A percentile compares a stretch with the other conserved stretches of the same genome.
These are phyloP conservation scores for Didymella keratinophila DNA, from an alignment of 2,329 filamentous ascomycete genomes.

Conservation along the genomic window DNA sequence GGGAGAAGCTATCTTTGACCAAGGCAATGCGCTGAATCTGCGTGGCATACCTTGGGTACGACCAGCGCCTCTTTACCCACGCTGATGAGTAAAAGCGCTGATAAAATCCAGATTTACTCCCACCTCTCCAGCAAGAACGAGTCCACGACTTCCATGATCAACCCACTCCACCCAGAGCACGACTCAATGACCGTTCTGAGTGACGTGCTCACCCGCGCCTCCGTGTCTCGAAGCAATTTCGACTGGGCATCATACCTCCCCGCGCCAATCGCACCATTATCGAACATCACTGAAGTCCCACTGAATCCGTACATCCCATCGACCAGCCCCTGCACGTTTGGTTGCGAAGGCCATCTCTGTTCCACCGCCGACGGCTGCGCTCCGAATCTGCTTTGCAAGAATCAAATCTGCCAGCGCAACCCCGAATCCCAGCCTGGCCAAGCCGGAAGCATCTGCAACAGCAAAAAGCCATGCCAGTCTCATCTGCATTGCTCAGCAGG, in stretches of 20 bases:
- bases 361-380: constrained; percentile 38
- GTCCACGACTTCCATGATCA: constrained; percentile 32
- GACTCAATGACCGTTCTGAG: constrained; percentile 37
- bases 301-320: constrained; percentile 45
- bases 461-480: constrained; percentile 39
- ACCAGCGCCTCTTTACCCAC: background rate
- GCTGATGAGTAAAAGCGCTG: background rate
- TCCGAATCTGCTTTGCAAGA: constrained; percentile 42
- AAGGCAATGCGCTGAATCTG: constrained; percentile 47
- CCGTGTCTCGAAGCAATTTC: constrained; percentile 40
- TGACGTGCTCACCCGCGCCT: constrained; percentile 31
- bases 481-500: constrained; percentile 37
- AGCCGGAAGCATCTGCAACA: constrained; percentile 37
- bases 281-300: constrained; percentile 28
- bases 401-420: constrained; percentile 40
- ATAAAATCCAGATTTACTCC: constrained; percentile 40
- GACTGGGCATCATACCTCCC: constrained; percentile 42
- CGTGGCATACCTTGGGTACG: constrained; percentile 49
- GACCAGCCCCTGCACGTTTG: constrained; percentile 40
- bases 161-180: constrained; percentile 30
- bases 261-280: constrained; percentile 26
- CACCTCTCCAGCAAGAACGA: constrained; percentile 39
- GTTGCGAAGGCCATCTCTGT: constrained; percentile 44
- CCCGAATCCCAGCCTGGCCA: constrained; percentile 35
- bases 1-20: constrained; percentile 45